A percentile compares a stretch with the other conserved stretches of the same genome.
These are phyloP conservation scores for Capronia coronata DNA, from an alignment of 2,329 filamentous ascomycete genomes.

Conservation along the genomic window DNA sequence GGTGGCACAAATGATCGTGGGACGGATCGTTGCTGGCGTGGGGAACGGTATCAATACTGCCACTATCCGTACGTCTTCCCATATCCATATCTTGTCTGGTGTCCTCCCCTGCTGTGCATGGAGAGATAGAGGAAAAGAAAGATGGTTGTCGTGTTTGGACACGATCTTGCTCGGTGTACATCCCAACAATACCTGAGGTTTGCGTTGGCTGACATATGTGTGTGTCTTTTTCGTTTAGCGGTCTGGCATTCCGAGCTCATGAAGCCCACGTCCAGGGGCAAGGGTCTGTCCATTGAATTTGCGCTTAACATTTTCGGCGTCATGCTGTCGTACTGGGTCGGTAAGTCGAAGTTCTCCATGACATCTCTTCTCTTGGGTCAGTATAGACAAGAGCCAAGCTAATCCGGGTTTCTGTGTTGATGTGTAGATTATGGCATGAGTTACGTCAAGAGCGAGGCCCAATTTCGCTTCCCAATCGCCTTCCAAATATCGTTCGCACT, in stretches of 20 bases:
- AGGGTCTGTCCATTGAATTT: constrained; percentile 49
- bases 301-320: constrained; percentile 47
- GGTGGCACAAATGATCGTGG: constrained; percentile 28
- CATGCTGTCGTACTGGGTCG: constrained; percentile 43
- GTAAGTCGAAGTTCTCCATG: background rate
- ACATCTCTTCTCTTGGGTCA: background rate
- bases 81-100: background rate
- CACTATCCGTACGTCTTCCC: background rate
- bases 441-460: constrained; percentile 44
- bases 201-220: background rate
- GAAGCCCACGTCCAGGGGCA: constrained; percentile 45
- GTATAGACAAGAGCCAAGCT: background rate
- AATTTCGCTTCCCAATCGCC: constrained; percentile 53
- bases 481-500: constrained; percentile 53
- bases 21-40: constrained; percentile 25
- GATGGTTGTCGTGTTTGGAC: no score
- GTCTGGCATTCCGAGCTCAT: constrained; percentile 38
- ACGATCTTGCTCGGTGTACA: no score
- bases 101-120: background rate
- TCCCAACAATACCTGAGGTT: no score
- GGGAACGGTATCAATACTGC: constrained; percentile 26
- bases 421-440: constrained; percentile 45
- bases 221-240: background rate
- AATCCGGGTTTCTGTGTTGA: no score
- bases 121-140: no score